phyloP scores from a whole-genome alignment of 2,329 filamentous ascomycete genomes.

The Ilyonectria sp. region DNA sequence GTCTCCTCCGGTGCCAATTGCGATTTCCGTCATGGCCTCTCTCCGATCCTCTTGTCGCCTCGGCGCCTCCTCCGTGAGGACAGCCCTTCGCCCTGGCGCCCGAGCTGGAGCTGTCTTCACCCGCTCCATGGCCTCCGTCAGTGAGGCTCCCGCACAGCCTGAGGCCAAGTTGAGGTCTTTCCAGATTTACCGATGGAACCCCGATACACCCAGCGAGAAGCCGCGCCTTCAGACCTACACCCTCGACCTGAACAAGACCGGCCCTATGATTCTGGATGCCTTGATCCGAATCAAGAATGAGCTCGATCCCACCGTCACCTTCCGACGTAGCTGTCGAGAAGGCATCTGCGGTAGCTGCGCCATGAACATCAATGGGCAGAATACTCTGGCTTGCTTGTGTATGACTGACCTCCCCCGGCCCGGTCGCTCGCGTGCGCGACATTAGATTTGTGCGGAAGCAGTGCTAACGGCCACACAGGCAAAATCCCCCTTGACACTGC shows the following conservation, averaged over 20 bases:
- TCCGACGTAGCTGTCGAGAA: slow-evolving; percentile 95
- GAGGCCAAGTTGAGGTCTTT: slow-evolving; percentile 90
- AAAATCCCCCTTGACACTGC: slow-evolving; percentile 89
- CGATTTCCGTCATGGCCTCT: slow-evolving; percentile 67
- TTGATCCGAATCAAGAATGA: slow-evolving; percentile 99
- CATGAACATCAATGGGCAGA: slow-evolving; percentile 99
- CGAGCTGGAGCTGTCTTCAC: slow-evolving; percentile 56
- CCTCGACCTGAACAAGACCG: slow-evolving; percentile 98
- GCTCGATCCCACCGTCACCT: slow-evolving; percentile 95
- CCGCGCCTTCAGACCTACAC: slow-evolving; percentile 96
- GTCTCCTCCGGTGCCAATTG: slow-evolving; percentile 46
- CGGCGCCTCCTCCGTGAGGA: slow-evolving; percentile 59
- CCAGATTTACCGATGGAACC: slow-evolving; percentile 99
- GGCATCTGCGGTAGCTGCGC: slow-evolving; percentile 99
- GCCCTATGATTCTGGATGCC: slow-evolving; percentile 97
- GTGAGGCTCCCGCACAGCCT: slow-evolving; percentile 72
- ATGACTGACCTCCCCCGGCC: slow-evolving; percentile 51
- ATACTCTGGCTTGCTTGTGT: slow-evolving; percentile 98
- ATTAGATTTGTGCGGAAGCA: slow-evolving; percentile 36
- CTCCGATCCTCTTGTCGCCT: slow-evolving; percentile 73
- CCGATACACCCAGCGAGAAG: slow-evolving; percentile 92
- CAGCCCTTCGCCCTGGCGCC: slow-evolving; percentile 55
- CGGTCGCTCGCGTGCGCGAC: slow-evolving; percentile 45
- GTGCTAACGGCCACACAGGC: slow-evolving; percentile 69
- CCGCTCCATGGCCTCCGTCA: slow-evolving; percentile 70